These are phyloP conservation scores for Tothia fuscella DNA, from an alignment of 2,329 filamentous ascomycete genomes.

Conservation along the genomic window DNA sequence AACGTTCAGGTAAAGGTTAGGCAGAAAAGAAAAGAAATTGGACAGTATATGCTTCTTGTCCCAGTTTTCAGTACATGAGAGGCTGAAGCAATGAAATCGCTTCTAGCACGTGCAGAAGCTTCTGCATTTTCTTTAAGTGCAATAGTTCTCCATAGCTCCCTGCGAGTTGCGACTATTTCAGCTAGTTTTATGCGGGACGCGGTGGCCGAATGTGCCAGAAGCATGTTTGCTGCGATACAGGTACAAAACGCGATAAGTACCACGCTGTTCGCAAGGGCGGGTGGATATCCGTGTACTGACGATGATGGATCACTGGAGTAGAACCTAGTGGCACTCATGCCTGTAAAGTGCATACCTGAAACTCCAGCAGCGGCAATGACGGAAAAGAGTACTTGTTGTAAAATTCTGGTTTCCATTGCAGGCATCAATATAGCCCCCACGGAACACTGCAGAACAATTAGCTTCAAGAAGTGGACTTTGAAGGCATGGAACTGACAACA, in stretches of 20 bases:
- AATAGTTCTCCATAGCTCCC: constrained; percentile 23
- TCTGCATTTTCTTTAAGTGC: constrained; percentile 25
- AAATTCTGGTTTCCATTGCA: constrained; percentile 22
- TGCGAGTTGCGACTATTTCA: constrained; percentile 23
- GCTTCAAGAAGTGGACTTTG: not conserved
- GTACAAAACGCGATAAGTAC: constrained; percentile 22
- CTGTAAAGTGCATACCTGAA: constrained; percentile 26
- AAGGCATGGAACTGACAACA: constrained; percentile 12
- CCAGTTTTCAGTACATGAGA: too few species aligned
- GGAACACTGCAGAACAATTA: constrained; percentile 12
- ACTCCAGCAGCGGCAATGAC: constrained; percentile 22
- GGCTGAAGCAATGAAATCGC: constrained; percentile 24
- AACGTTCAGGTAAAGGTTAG: too few species aligned
- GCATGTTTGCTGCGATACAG: constrained; percentile 24
- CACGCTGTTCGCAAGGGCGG: constrained; percentile 20
- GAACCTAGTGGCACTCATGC: constrained; percentile 22
- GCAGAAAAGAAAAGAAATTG: too few species aligned
- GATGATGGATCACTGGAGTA: constrained; percentile 18
- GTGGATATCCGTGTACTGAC: constrained; percentile 20
- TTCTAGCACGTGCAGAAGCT: constrained; percentile 21
- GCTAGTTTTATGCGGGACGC: constrained; percentile 17
- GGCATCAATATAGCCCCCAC: constrained; percentile 23
- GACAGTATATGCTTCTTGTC: too few species aligned
- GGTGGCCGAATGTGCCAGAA: constrained; percentile 25
- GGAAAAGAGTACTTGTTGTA: constrained; percentile 22